Percentiles rank a stretch among this genome's conserved stretches.
Conservation (phyloP, 1,284 basidiomycete species). For the Wolfiporia cocos region DNA sequence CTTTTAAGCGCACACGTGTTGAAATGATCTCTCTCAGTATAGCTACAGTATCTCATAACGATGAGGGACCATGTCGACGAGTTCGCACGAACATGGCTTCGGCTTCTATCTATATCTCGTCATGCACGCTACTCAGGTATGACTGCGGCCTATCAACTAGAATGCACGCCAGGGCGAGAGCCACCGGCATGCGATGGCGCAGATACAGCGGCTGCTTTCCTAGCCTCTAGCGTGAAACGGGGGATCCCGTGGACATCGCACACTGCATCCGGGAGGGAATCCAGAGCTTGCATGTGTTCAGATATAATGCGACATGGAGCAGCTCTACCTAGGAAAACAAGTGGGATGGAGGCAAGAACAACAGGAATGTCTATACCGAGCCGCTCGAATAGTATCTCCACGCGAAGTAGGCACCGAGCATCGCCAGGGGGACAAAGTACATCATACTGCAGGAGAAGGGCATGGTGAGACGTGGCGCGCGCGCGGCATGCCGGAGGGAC, state of each 20-base stretch:
- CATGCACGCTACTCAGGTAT: too few species aligned
- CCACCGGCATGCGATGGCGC: too few species aligned
- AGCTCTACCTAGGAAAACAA: constrained; percentile 5
- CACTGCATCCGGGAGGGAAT: too few species aligned
- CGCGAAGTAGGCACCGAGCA: constrained; percentile 77
- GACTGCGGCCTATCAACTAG: background rate
- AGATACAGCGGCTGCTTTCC: too few species aligned
- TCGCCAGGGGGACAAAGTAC: constrained; percentile 74
- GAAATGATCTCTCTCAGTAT: background rate
- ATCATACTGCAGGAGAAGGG: constrained; percentile 41
- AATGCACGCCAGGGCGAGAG: too few species aligned
- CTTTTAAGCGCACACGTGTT: background rate
- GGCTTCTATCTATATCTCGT: background rate
- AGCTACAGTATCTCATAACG: background rate
- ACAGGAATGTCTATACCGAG: constrained; percentile 21
- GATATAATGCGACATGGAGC: constrained; percentile 9
- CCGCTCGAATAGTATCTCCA: constrained; percentile 66
- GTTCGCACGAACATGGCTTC: background rate
- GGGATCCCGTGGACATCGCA: too few species aligned
- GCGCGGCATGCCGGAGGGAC: constrained; percentile 17
- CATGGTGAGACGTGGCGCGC: constrained; percentile 7
- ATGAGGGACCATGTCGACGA: background rate
- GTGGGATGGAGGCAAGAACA: background rate
- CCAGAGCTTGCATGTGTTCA: too few species aligned
- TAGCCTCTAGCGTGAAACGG: too few species aligned